Percentiles rank a stretch among this genome's conserved stretches.
These are phyloP conservation scores for Collariella sp. DNA, from an alignment of 495 filamentous ascomycete genomes.

Conservation along the genomic window DNA sequence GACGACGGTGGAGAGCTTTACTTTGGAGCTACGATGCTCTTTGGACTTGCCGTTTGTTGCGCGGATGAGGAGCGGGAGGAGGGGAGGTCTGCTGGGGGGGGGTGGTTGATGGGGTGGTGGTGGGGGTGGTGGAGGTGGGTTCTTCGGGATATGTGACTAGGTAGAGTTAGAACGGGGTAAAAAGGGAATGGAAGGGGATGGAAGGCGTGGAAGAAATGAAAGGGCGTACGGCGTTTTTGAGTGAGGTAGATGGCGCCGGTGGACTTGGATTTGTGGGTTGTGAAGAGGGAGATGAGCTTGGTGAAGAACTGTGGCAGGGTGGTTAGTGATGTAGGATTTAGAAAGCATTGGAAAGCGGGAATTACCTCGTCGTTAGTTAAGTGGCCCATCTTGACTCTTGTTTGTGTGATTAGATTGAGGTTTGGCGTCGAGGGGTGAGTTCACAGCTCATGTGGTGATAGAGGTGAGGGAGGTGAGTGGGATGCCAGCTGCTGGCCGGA, in stretches of 20 bases:
- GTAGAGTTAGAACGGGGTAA: neutral
- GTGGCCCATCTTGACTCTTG: conserved; percentile 29
- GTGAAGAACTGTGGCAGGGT: conserved; percentile 65
- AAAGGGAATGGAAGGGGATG: conserved; percentile 7
- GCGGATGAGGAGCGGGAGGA: conserved; percentile 67
- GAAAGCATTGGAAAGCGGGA: neutral
- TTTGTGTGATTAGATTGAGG: neutral
- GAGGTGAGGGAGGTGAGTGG: neutral
- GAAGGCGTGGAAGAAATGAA: neutral
- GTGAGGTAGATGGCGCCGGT: conserved; percentile 75
- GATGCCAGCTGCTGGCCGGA: neutral
- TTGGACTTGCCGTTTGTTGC: conserved; percentile 70
- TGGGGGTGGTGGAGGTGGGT: conserved; percentile 1
- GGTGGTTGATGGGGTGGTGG: conserved; percentile 13
- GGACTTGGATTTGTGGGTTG: conserved; percentile 53
- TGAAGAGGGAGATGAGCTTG: conserved; percentile 66
- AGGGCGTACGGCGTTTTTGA: conserved; percentile 64
- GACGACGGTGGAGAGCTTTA: conserved; percentile 82
- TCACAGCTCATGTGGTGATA: neutral
- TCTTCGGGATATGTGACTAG: conserved; percentile 9
- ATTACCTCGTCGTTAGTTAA: conserved; percentile 68
- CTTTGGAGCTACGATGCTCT: conserved; percentile 44
- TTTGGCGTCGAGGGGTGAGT: neutral
- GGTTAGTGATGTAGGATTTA: conserved; percentile 16
- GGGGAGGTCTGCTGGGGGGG: conserved; percentile 46